Percentiles rank a stretch among this genome's conserved stretches.
Evolutionary conservation across 2,329 filamentous ascomycete species (phyloP).

Genomic region (Colletotrichum coccodes): DNA sequence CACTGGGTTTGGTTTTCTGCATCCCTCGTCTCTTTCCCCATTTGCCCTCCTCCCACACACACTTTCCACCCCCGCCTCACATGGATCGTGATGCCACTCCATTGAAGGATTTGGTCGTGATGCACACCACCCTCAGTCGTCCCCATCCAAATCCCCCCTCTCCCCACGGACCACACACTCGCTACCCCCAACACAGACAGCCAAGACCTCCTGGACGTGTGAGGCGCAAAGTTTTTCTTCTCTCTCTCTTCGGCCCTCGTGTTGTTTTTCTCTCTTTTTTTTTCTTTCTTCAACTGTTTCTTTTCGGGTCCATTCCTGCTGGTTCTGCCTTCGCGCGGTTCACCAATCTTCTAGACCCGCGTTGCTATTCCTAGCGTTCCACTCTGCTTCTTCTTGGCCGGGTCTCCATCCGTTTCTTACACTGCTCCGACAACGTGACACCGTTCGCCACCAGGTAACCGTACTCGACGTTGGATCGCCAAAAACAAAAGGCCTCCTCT

Average conservation of each 20-base stretch:
- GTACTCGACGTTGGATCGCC: not conserved
- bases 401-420: slow-evolving; percentile 18
- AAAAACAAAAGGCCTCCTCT: not conserved
- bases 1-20: not conserved
- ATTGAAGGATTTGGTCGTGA: slow-evolving; percentile 19
- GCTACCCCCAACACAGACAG: slow-evolving; percentile 25
- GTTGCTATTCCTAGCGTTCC: slow-evolving; percentile 31
- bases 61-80: not conserved
- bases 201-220: slow-evolving; percentile 22
- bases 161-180: slow-evolving; percentile 1
- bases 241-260: not conserved
- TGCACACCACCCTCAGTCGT: slow-evolving; percentile 14
- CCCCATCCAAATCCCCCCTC: not conserved
- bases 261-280: not conserved
- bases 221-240: slow-evolving; percentile 7
- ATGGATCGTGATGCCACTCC: not conserved
- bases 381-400: slow-evolving; percentile 14
- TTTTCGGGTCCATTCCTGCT: slow-evolving; percentile 1
- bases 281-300: not conserved
- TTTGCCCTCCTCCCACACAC: not conserved
- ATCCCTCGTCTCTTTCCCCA: no score
- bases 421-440: slow-evolving; percentile 12
- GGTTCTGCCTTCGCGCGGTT: not conserved
- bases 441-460: not conserved
- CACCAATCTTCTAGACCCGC: not conserved